Percentiles rank a stretch among this genome's conserved stretches.
Conservation (phyloP, 495 filamentous ascomycete genomes). For the Mytilinidion resinicola region DNA sequence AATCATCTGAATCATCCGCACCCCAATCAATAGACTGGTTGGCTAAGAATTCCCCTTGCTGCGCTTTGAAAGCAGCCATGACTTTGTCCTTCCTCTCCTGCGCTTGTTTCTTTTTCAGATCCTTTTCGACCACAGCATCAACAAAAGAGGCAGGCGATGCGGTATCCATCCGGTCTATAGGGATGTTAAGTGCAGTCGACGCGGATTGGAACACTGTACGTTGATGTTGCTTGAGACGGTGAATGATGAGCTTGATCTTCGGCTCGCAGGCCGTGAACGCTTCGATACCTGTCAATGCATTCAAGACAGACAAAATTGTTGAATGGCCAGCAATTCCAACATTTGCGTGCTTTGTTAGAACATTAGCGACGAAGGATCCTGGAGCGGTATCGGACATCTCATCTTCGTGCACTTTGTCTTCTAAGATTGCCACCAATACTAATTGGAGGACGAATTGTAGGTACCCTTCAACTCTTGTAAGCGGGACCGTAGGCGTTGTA, state of each 20-base stretch:
- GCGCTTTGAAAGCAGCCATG: conserved; percentile 95
- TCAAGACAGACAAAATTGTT: conserved; percentile 31
- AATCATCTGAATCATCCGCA: conserved; percentile 58
- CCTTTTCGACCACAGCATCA: conserved; percentile 58
- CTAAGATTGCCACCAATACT: conserved; percentile 70
- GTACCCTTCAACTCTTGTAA: conserved; percentile 81
- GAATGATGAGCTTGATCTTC: conserved; percentile 80
- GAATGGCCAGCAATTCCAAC: conserved; percentile 10
- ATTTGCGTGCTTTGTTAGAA: conserved; percentile 52
- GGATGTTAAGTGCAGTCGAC: conserved; percentile 45
- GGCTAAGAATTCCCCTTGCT: conserved; percentile 88
- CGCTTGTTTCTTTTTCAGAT: conserved; percentile 82
- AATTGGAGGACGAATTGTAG: conserved; percentile 87
- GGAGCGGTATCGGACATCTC: conserved; percentile 42
- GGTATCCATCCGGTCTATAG: conserved; percentile 50
- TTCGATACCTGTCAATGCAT: conserved; percentile 62
- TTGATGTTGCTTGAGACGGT: conserved; percentile 75
- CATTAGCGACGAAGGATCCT: conserved; percentile 62
- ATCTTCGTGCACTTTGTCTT: conserved; percentile 63
- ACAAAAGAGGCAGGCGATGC: conserved; percentile 47
- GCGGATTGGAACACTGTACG: conserved; percentile 58
- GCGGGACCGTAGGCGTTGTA: conserved; percentile 62
- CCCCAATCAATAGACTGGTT: conserved; percentile 85
- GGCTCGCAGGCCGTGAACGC: conserved; percentile 74
- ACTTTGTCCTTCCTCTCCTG: conserved; percentile 82